Base-by-base conservation (phyloP, 208 protist genomes). In the Crithidia thermophila region DNA sequence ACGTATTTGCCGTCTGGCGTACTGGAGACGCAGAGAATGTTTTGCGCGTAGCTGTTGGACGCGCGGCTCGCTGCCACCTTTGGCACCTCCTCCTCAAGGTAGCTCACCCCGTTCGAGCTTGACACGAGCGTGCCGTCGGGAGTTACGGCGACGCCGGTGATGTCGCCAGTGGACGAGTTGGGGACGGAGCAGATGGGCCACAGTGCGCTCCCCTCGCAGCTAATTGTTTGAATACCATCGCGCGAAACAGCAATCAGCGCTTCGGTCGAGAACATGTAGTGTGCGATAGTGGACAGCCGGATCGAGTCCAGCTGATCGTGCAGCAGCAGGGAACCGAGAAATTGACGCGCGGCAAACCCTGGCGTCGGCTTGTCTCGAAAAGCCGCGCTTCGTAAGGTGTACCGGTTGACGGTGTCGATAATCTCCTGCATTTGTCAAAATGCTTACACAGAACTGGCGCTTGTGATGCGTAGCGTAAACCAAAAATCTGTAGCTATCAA, bases 221-320 rank as follows among this genome's bases (percentile, higher is more conserved):
- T 78, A 45, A 93, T 75, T 13, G 67, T 78, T 62, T 91, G 81
- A 45, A 94, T 70, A 21, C 81, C 82, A 56, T 88, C 79, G 37
- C 83, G 75, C 7, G 88, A 90, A 33, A 83, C 81, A 0, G 84
- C 83, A 45, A 87, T 74, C 6, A 94, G 70, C 10, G 75, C 50
- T 39, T 90, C 85, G 36, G 70, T 76, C 1, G 80, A 87, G 60
- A 74, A 81, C 79, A 91, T 87, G 70, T 85, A 91, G 4, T 73
- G 70, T 25, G 78, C 71, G 18, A 90, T 75, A 21, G 73, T 66
- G 0, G 75, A 60, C 8, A 82, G 51, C 14, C 85, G 87, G 28
- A 87, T 84, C 28, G 53, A 69, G 64, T 90, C 87, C 2, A 85
- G 49, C 28, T 74, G 62, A 2, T 43, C 47, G 30, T 69, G 65